A percentile compares a stretch with the other conserved stretches of the same genome.
Evolutionary conservation across 1,284 basidiomycete genomes (phyloP).

Genomic region (Laetiporus sulphureus): DNA sequence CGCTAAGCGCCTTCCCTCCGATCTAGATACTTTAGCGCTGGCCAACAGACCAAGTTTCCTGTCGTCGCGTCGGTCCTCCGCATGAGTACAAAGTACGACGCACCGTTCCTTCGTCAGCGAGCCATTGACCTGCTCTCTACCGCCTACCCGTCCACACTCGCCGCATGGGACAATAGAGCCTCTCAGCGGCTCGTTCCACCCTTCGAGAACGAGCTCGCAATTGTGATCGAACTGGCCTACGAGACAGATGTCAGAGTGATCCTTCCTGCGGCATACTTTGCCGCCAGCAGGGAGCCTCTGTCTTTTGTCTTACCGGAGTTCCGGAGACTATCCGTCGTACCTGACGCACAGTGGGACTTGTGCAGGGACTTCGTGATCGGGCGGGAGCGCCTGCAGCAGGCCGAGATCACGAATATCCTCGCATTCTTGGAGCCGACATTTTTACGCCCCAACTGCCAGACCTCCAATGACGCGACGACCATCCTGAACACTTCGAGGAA

Average conservation of each 20-base stretch:
- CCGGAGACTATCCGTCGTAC: constrained; percentile 6
- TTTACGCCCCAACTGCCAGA: constrained; percentile 8
- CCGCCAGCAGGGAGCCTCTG: constrained; percentile 8
- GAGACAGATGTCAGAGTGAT: constrained; percentile 11
- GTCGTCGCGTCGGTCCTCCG: constrained; percentile 31
- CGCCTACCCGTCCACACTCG: constrained; percentile 30
- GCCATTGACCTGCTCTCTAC: constrained; percentile 29
- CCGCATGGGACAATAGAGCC: constrained; percentile 25
- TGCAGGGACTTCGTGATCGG: constrained; percentile 10
- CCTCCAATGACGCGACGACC: neutral
- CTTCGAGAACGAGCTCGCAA: constrained; percentile 9
- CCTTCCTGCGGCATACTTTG: constrained; percentile 11
- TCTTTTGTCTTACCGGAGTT: constrained; percentile 6
- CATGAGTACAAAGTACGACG: constrained; percentile 35
- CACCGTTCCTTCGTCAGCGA: constrained; percentile 28
- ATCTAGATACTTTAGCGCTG: constrained; percentile 12
- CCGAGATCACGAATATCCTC: constrained; percentile 7
- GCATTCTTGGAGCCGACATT: constrained; percentile 10
- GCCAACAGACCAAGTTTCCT: constrained; percentile 19
- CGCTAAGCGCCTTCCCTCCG: no score
- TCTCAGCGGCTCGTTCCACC: constrained; percentile 10
- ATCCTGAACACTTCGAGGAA: neutral
- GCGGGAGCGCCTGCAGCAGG: constrained; percentile 8
- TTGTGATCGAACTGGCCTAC: constrained; percentile 9
- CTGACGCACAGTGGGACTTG: constrained; percentile 6